These are phyloP conservation scores for Oryza officinalis DNA, from an alignment of 176 grass and related monocot species.

Conservation along the genomic window DNA sequence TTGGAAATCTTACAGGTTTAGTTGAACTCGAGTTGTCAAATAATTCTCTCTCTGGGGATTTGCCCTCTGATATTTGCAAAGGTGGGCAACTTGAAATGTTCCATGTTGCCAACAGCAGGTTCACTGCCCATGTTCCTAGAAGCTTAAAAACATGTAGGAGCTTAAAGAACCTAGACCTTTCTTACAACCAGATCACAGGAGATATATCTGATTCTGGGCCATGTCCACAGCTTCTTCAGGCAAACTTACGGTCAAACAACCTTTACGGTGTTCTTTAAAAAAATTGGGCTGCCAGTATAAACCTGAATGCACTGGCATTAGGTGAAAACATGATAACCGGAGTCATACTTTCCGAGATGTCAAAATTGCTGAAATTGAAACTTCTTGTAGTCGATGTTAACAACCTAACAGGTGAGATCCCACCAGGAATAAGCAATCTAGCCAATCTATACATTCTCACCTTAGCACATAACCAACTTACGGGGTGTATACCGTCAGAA, in stretches of 20 bases:
- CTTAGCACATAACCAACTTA: background rate
- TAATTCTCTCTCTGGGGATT: background rate
- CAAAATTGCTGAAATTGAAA: background rate
- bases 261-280: background rate
- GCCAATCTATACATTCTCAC: background rate
- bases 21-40: rapidly evolving
- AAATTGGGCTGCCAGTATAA: slow-evolving; percentile 1
- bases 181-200: background rate
- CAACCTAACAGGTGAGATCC: background rate
- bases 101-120: background rate
- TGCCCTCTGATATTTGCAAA: background rate
- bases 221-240: background rate
- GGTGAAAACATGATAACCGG: background rate
- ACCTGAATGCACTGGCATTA: background rate
- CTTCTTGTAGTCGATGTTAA: background rate
- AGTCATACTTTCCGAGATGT: background rate
- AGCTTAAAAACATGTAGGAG: slow-evolving; percentile 27
- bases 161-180: background rate
- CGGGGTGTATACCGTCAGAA: background rate
- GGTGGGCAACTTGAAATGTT: background rate
- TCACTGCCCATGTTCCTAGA: background rate
- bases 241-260: background rate
- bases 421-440: background rate
- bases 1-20: slow-evolving; percentile 4
- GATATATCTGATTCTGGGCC: slow-evolving; percentile 29